Evolutionary conservation across 2,329 filamentous ascomycete species (phyloP).

Genomic region (Cladosporium sp.): DNA sequence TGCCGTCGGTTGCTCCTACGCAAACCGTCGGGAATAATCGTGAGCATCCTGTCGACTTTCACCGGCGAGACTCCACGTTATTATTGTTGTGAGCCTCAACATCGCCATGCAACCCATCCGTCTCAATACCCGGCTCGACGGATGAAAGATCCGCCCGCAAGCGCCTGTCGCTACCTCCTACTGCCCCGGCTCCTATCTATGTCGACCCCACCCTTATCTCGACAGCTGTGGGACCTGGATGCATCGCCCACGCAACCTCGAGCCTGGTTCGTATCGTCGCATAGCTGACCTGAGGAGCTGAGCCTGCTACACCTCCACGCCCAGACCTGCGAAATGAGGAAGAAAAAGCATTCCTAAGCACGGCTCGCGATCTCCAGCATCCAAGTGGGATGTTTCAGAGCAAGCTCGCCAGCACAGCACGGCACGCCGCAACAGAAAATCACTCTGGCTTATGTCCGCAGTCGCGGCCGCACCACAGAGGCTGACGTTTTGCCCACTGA

Average conservation of each 20-base stretch:
- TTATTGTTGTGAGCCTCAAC: constrained; percentile 4
- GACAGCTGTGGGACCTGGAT: constrained; percentile 6
- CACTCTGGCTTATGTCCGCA: not conserved
- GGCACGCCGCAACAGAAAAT: not conserved
- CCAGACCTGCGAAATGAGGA: not conserved
- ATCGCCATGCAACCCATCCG: constrained; percentile 6
- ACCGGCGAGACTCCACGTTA: constrained; percentile 11
- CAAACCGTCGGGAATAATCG: not conserved
- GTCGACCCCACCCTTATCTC: constrained; percentile 14
- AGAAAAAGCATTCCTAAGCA: not conserved
- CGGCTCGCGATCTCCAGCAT: constrained; percentile 6
- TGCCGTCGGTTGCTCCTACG: not conserved
- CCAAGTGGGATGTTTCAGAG: constrained; percentile 11
- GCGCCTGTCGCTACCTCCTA: not conserved
- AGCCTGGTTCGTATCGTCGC: not conserved
- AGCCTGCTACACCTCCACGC: constrained; percentile 5
- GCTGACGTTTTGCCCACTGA: not conserved
- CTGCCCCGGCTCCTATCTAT: constrained; percentile 15
- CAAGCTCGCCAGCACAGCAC: not conserved
- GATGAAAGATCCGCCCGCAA: constrained; percentile 15
- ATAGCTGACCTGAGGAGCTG: not conserved
- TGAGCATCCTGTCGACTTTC: not conserved
- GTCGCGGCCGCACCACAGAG: not conserved
- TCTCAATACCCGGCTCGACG: constrained; percentile 13
- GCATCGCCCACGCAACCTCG: not conserved